A percentile compares a stretch with the other conserved stretches of the same genome.
Evolutionary conservation across 2,329 filamentous ascomycete species (phyloP).

Genomic region (Aspergillus pseudonomiae): DNA sequence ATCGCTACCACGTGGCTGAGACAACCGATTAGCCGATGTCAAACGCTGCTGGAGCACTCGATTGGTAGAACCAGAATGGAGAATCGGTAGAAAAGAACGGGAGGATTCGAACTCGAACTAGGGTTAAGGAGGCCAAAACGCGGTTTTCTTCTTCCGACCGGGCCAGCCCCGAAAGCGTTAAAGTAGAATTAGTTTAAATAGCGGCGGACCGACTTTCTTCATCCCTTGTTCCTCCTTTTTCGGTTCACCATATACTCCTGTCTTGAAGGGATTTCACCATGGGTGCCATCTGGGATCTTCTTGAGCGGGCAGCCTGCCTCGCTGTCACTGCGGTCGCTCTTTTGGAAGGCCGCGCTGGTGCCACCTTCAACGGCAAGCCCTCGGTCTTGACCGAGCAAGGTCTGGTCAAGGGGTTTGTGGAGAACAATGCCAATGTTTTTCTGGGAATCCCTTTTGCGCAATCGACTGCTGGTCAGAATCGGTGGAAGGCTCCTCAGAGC

Average conservation of each 20-base stretch:
- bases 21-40: constrained; percentile 2
- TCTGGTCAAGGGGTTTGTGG: constrained; percentile 25
- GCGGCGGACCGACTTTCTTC: neutral
- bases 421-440: constrained; percentile 29
- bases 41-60: neutral
- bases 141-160: neutral
- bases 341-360: constrained; percentile 9
- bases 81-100: neutral
- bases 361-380: constrained; percentile 9
- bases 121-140: neutral
- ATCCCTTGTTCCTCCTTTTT: neutral
- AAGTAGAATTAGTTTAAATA: neutral
- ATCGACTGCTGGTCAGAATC: constrained; percentile 24
- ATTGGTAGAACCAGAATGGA: neutral
- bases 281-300: constrained; percentile 12
- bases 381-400: constrained; percentile 24
- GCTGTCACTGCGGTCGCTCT: constrained; percentile 16
- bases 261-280: constrained; percentile 10
- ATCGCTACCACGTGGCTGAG: constrained; percentile 4
- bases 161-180: neutral
- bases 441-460: constrained; percentile 29
- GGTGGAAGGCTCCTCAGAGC: constrained; percentile 24
- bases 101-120: neutral
- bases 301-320: constrained; percentile 15
- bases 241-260: neutral